Percentiles rank a stretch among this genome's conserved stretches.
Evolutionary conservation across 1,284 basidiomycete genomes (phyloP).

Genomic region (Lentinula novae-zelandiae): DNA sequence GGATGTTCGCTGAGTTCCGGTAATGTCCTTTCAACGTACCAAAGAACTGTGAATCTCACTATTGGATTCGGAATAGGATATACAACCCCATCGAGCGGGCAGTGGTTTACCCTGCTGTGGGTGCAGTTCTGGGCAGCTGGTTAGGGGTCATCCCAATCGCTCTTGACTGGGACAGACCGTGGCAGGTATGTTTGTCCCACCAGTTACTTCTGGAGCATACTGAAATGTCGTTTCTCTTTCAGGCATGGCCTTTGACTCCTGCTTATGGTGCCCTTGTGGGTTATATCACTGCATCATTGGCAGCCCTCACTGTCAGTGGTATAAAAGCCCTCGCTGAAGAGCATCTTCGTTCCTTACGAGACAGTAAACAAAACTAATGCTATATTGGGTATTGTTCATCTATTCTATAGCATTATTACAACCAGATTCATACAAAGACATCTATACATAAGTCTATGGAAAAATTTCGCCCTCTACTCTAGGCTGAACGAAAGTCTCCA

Average conservation of each 20-base stretch:
- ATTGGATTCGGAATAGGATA: slow-evolving; percentile 37
- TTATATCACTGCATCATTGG: slow-evolving; percentile 60
- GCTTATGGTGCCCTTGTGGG: slow-evolving; percentile 67
- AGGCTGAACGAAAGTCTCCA: slow-evolving; percentile 59
- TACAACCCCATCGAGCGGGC: slow-evolving; percentile 69
- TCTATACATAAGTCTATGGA: neutral
- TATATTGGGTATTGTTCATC: neutral
- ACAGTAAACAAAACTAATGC: slow-evolving; percentile 16
- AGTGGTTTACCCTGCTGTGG: slow-evolving; percentile 75
- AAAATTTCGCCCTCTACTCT: neutral
- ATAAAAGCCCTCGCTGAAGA: slow-evolving; percentile 40
- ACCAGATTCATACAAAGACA: neutral
- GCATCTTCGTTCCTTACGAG: slow-evolving; percentile 18
- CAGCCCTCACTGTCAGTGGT: slow-evolving; percentile 48
- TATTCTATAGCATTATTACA: neutral
- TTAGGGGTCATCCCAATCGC: slow-evolving; percentile 77
- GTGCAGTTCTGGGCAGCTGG: slow-evolving; percentile 77
- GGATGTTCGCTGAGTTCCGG: slow-evolving; percentile 78
- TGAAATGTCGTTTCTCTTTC: slow-evolving; percentile 1
- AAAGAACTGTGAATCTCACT: slow-evolving; percentile 2
- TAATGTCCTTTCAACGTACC: slow-evolving; percentile 37
- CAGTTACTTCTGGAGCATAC: neutral
- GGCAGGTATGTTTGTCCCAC: slow-evolving; percentile 67
- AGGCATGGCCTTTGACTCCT: slow-evolving; percentile 82
- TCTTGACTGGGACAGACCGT: slow-evolving; percentile 93